Percentiles rank a stretch among this genome's conserved stretches.
Evolutionary conservation across 2,329 filamentous ascomycete genomes (phyloP).

Genomic region (Colletotrichum trifolii): DNA sequence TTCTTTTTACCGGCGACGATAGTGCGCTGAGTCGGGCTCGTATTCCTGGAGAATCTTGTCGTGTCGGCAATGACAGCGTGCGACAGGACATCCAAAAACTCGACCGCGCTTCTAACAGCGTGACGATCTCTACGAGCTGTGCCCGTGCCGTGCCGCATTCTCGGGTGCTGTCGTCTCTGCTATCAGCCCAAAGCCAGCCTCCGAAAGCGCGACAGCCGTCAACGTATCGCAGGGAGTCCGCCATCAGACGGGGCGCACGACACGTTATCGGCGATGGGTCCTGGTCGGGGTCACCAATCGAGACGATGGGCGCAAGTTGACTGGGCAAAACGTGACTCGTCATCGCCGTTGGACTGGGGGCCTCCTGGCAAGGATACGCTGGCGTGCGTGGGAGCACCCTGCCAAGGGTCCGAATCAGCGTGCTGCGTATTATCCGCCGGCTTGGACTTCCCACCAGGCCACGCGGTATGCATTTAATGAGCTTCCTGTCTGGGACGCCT

Average conservation of each 20-base stretch:
- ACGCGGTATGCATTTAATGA: conserved; percentile 3
- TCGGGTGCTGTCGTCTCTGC: neutral
- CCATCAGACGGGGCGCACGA: neutral
- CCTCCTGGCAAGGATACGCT: conserved; percentile 4
- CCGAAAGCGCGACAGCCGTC: conserved; percentile 6
- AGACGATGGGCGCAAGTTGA: no score
- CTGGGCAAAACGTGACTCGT: conserved; percentile 17
- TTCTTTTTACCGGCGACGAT: neutral
- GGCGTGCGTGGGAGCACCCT: neutral
- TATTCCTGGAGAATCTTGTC: no score
- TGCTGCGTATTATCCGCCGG: neutral
- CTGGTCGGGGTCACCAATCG: no score
- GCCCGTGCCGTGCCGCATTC: neutral
- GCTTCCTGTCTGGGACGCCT: conserved; percentile 22
- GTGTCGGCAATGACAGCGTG: no score
- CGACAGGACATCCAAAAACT: no score
- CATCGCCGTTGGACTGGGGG: neutral
- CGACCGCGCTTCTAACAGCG: no score
- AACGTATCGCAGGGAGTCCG: neutral
- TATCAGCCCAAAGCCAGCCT: neutral
- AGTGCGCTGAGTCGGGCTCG: neutral
- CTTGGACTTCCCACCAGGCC: neutral
- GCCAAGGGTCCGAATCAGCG: neutral
- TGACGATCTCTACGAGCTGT: neutral
- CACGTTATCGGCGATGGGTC: neutral